Base-by-base conservation (phyloP, 306 rosid genomes). In the Rubus parviflorus region DNA sequence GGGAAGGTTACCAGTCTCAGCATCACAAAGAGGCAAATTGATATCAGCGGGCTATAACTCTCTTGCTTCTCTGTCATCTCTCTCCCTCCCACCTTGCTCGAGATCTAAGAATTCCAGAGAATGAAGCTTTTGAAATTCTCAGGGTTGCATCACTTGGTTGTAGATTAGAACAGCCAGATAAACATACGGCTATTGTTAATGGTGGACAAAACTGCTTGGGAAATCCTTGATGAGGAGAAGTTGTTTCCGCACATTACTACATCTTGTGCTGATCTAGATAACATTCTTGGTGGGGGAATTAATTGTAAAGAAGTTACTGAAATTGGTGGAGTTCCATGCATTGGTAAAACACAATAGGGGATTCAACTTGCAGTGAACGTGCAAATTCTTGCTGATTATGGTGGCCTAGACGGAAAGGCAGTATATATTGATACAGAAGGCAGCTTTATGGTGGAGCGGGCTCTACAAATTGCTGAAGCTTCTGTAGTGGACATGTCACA, bases 251-350 rank as follows among this genome's bases (percentile, higher is more conserved):
- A 71, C 77, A 86, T 95, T 77, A 87, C 91, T 63, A 92, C 99
- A 19, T 95, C 97, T 47, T 95, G 92, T 80, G 79, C 15, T 7
- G 99, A 89, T 85, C 72, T 95, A 62, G 97, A 95, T 83, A 80
- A 81, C 78, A 93, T 95, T 71, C 99, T 95, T 47, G 91, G 92
- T 38, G 97, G 97, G 53, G 99, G 99, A 66, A 88, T 95, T 70
- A 90, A 56, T 51, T 89, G 92, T 85, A 83, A 87, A 85, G 97
- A 95, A 87, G 97, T 95, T 83, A 90, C 97, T 40, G 99, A 95
- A 85, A 89, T 95, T 60, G 99, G 99, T 81, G 97, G 99, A 76
- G 92, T 92, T 71, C 99, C 97, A 0, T 97, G 99, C 79, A 92
- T 95, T 4, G 97, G 97, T 81, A 92, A 95, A 92, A 95, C 99